Evolutionary conservation across 495 filamentous ascomycete species (phyloP), one percentile per base, ranked within the genome.

Genomic region (Parathielavia appendiculata): DNA sequence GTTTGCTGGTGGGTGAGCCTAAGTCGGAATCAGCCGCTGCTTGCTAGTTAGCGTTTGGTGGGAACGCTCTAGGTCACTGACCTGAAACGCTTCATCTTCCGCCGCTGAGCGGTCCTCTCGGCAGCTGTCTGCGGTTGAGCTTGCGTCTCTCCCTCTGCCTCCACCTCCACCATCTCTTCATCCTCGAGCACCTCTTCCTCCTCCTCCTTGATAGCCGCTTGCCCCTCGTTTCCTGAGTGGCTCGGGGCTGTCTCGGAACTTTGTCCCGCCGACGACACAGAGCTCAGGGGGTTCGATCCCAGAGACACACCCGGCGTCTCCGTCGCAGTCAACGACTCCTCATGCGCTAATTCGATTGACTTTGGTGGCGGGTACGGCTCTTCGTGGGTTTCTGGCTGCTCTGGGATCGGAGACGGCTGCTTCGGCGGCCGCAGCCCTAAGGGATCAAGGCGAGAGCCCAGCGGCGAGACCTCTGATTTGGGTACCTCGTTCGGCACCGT

Each of bases 1-100:
- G 92, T 97, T 80, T 97, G 92, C 63, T 93, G 93, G 68, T 97
- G 92, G 13, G 92, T 97, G 61, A 97, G 84, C 60, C 92, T 97
- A 66, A 30, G 16, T 47, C 58, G 14, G 5, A 46, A 52, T 75
- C 48, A 75, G 68, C 46, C 38, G 10, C 52, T 54, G 60, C 54
- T 63, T 30, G 16, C 58, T 57, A 26, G 30, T 44, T 30, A 30
- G 26, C 23, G 14, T 13, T n/a, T 13, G 7, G 23, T 3, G 4
- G 13, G 35, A 2, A 41, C 38, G 2, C 16, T 17, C 30, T 13
- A 19, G 1, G 17, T 20, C 34, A 13, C 13, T 54, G 80, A 95
- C 91, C 91, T 83, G 65, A 96, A 96, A 58, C 92, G 82, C 77
- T 96, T 96, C 90, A 93, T 95, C 71, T 95, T 96, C 64, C 91